Conservation (phyloP, 495 filamentous ascomycete genomes). For the Massariosphaeria phaeospora region DNA sequence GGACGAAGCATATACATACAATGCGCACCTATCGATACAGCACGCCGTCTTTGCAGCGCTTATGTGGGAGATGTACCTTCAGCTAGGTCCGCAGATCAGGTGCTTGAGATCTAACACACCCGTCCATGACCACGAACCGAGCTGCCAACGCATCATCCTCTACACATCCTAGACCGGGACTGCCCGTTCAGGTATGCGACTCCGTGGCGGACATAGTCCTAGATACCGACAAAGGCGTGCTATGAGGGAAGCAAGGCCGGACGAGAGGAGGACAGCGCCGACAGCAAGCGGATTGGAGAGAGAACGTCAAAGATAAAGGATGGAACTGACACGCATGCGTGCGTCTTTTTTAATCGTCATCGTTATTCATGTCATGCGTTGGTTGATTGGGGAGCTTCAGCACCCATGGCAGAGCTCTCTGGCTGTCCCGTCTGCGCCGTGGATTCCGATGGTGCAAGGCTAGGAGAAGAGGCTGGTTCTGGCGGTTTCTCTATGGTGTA, state of each 20-base stretch:
- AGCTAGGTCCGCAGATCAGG: not conserved
- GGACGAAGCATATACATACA: not conserved
- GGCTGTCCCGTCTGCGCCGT: not conserved
- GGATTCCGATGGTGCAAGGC: not conserved
- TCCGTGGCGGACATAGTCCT: too few species aligned
- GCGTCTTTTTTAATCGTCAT: not conserved
- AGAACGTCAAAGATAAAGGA: not conserved
- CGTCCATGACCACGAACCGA: constrained; percentile 1
- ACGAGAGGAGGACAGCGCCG: not conserved
- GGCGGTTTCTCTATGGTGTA: constrained; percentile 41
- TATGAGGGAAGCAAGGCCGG: constrained; percentile 13
- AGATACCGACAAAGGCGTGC: constrained; percentile 2
- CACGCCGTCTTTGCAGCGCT: constrained; percentile 10
- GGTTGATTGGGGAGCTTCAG: not conserved
- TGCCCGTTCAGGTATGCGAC: too few species aligned
- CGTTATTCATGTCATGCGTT: constrained; percentile 14
- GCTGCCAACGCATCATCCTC: constrained; percentile 14
- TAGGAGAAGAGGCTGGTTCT: not conserved
- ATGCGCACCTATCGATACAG: constrained; percentile 17
- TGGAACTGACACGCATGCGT: not conserved
- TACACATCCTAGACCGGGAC: too few species aligned
- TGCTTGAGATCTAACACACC: not conserved
- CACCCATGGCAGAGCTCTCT: not conserved
- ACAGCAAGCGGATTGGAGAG: too few species aligned
- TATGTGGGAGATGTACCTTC: constrained; percentile 9